These are phyloP conservation scores for Styphnolobium japonicum DNA, from an alignment of 306 rosid genomes.

Conservation along the genomic window DNA sequence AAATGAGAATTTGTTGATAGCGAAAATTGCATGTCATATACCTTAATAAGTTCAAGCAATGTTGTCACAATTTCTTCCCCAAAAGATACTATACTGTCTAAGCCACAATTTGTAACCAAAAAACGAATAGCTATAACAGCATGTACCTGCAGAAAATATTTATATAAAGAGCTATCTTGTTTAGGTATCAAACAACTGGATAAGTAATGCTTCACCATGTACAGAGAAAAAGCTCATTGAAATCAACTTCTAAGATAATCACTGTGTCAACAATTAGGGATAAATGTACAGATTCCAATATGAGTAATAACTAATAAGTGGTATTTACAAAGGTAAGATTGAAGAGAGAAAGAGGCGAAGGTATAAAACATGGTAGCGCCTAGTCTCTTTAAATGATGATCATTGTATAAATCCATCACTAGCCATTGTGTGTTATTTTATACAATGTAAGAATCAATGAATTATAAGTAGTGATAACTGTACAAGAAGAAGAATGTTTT, in stretches of 20 bases:
- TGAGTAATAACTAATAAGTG: not conserved
- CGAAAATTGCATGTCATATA: not conserved
- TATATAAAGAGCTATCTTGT: not conserved
- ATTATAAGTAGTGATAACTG: not conserved
- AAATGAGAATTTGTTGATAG: not conserved
- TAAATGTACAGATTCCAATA: not conserved
- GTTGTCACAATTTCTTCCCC: not conserved
- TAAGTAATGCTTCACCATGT: not conserved
- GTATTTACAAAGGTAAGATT: not conserved
- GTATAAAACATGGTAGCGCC: not conserved
- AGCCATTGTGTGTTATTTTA: not conserved
- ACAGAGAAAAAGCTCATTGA: not conserved
- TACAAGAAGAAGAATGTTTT: not conserved
- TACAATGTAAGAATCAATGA: not conserved
- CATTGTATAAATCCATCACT: not conserved
- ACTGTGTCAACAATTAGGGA: not conserved
- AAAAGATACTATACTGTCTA: not conserved
- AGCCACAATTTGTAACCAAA: constrained; percentile 1
- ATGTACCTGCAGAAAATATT: not conserved
- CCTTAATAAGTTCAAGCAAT: constrained; percentile 21
- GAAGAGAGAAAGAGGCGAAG: not conserved
- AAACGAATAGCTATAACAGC: not conserved
- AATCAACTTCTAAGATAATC: not conserved
- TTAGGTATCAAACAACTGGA: not conserved
- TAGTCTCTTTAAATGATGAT: not conserved